Evolutionary conservation across 2,329 filamentous ascomycete species (phyloP), one percentile per base, ranked within the genome.

Genomic region (Cadophora luteo-olivacea): DNA sequence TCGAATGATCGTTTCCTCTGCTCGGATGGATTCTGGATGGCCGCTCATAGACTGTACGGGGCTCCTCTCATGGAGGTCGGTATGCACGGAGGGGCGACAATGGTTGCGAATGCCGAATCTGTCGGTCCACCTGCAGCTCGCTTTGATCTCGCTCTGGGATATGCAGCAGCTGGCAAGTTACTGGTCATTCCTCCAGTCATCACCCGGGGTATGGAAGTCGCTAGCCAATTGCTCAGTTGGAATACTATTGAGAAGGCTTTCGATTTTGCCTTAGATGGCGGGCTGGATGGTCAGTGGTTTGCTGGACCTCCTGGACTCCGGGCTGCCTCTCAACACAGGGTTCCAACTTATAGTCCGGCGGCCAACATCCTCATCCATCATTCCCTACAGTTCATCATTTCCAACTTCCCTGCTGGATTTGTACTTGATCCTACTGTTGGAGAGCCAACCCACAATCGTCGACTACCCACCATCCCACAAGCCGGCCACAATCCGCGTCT

Each of bases 121-220:
- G 33, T 45, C 79, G 82, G 25, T 78, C 81, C 61, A 71, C 78
- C 55, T 73, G 75, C 25, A 41, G 83, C 85, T 8, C 82, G 82
- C 24, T 83, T 88, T 68, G 80, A 84, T 38, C 86, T 87, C 70
- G 85, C 85, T n/a, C 79, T 92, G 24, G 87, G 87, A 29, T 91
- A 91, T 74, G 85, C 89, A 57, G 88, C 89, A 32, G 86, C 88
- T 5, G 90, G 89, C 0, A 82, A 86, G 61, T 80, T 87, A 49
- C 80, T 92, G 19, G 81, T 82, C 51, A 84, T 90, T 75, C 81
- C 80, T 2, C 82, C 84, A 29, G 83, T 92, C 32, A 81, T 85
- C 12, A 78, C 82, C 57, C 85, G 87, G 45, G 90, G 89, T 45
- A 80, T 90, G 32, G 85, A 88, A 60, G 83, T 91, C 69, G 88